Conservation (phyloP, 768 basidiomycete genomes). For the Collybiopsis luxurians region DNA sequence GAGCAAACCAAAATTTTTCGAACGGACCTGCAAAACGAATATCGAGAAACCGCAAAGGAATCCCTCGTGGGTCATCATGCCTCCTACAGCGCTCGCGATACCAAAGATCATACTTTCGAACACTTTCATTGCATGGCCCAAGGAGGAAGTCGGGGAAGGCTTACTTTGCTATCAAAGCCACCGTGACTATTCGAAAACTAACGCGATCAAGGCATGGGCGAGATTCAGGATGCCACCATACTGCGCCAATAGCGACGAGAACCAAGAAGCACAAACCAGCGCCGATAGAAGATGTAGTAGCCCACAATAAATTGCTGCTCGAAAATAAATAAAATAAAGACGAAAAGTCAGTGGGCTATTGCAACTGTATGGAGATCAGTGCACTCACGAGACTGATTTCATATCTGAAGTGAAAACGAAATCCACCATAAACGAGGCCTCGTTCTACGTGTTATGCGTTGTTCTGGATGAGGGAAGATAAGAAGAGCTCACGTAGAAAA, state of each 20-base stretch:
- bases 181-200: conserved; percentile 18
- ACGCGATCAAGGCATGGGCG: conserved; percentile 18
- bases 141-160: too few relatives aligned
- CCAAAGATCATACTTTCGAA: conserved; percentile 17
- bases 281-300: conserved; percentile 10
- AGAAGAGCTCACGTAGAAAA: too few relatives aligned
- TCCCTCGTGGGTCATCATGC: conserved; percentile 10
- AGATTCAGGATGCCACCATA: conserved; percentile 10
- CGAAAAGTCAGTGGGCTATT: too few relatives aligned
- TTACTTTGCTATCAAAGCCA: conserved; percentile 18
- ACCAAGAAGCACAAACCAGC: conserved; percentile 17
- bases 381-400: too few relatives aligned
- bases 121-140: neutral
- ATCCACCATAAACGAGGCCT: too few relatives aligned
- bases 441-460: too few relatives aligned
- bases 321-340: neutral
- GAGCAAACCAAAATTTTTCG: neutral
- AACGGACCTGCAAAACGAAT: conserved; percentile 20
- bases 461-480: too few relatives aligned
- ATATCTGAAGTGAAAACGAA: too few relatives aligned
- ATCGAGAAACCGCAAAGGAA: conserved; percentile 18
- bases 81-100: conserved; percentile 18
- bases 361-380: too few relatives aligned
- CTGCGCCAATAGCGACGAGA: conserved; percentile 14
- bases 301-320: conserved; percentile 10